Conservation (phyloP, 495 filamentous ascomycete species). For the Annulohypoxylon moriforme region DNA sequence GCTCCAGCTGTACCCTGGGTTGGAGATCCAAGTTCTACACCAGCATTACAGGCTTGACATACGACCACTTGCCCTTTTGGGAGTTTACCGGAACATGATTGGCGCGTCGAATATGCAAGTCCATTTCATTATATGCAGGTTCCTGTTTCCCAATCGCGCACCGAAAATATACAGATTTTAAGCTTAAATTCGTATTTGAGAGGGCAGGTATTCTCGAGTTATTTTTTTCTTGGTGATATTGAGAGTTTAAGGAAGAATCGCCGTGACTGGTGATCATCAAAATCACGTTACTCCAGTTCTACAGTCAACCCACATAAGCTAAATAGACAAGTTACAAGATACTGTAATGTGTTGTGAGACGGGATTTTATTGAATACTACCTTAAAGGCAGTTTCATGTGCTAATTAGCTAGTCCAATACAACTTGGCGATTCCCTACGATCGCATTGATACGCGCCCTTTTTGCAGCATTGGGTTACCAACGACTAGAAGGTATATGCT, state of each 20-base stretch:
- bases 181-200: not conserved
- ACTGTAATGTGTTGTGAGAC: not conserved
- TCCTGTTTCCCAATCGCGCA: not conserved
- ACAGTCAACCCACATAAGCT: not conserved
- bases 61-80: slow-evolving; percentile 39
- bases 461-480: not conserved
- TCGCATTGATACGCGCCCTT: not conserved
- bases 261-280: not conserved
- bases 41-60: slow-evolving; percentile 8
- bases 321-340: no score
- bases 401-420: not conserved
- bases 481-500: not conserved
- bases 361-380: not conserved
- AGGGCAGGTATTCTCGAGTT: not conserved
- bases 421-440: not conserved
- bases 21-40: slow-evolving; percentile 12
- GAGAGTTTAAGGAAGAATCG: not conserved
- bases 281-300: not conserved
- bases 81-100: slow-evolving; percentile 32
- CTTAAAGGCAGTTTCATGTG: not conserved
- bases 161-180: not conserved
- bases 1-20: not conserved
- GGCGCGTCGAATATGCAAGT: slow-evolving; percentile 36
- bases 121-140: slow-evolving; percentile 11
- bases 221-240: not conserved